phyloP scores from a whole-genome alignment of 495 filamentous ascomycete species.

The Chlorociboria aeruginascens region DNA sequence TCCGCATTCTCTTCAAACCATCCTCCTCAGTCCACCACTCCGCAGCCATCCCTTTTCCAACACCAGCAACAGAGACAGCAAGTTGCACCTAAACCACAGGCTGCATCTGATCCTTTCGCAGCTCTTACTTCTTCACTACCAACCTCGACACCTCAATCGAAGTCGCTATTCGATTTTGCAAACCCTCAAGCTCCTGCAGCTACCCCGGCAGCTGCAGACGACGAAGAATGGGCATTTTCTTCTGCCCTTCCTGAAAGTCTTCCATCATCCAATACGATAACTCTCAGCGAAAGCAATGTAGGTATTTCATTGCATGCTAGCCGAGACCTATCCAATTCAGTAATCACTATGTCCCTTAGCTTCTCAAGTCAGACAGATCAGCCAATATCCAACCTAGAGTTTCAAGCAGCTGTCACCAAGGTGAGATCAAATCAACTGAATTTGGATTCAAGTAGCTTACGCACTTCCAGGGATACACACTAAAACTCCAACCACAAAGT shows the following conservation, averaged over 20 bases:
- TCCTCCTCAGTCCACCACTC: conserved; percentile 33
- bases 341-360: conserved; percentile 45
- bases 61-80: conserved; percentile 28
- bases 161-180: conserved; percentile 19
- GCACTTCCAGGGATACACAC: conserved; percentile 53
- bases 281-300: conserved; percentile 37
- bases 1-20: conserved; percentile 35
- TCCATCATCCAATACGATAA: conserved; percentile 30
- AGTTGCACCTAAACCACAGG: conserved; percentile 26
- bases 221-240: conserved; percentile 90
- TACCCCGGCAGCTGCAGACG: conserved; percentile 37
- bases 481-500: conserved; percentile 74
- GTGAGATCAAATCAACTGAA: conserved; percentile 32
- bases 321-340: conserved; percentile 27
- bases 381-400: conserved; percentile 67
- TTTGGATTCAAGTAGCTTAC: not conserved
- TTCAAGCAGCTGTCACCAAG: conserved; percentile 88
- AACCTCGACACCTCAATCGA: conserved; percentile 26
- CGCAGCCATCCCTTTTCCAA: conserved; percentile 31
- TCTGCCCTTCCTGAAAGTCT: conserved; percentile 59
- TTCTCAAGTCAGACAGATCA: conserved; percentile 72
- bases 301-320: conserved; percentile 38
- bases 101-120: conserved; percentile 55
- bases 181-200: conserved; percentile 20
- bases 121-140: conserved; percentile 43